Base-by-base conservation (phyloP, 139 green algal species). In the Picochlorum costavermella region DNA sequence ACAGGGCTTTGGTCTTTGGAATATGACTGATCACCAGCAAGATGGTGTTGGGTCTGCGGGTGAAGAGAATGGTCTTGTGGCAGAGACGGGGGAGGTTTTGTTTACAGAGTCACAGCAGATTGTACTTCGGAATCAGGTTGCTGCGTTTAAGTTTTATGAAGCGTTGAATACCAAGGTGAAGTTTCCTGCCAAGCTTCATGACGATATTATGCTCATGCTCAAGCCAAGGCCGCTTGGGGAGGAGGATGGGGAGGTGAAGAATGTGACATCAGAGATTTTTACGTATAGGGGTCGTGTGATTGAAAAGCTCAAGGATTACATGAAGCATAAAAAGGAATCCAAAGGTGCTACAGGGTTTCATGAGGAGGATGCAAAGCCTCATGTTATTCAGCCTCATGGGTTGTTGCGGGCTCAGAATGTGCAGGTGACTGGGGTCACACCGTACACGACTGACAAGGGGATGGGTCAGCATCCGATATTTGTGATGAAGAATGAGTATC, bases 71-170 rank as follows among this genome's bases (percentile, higher is more conserved):
- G 33, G 33, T 40, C 3, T 40, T 40, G 5, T 40, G 33, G 33
- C 6, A 40, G 33, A 40, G 33, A 40, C 33, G 3, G 33, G 33
- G 6, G 11, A 40, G 33, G 33, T 40, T 8, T 40, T 40, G 33
- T 40, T 86, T 69, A 80, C 79, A 2, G 50, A 36, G 1, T 29
- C 49, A 5, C 80, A 86, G 66, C 68, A 81, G 23, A 33, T 43
- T 4, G 40, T 69, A 30, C 74, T 86, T 28, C 63, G 68, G 11
- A 61, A 70, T 33, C 81, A 87, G 63, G 84, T 87, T 51, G 11
- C 80, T 40, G 68, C 59, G 2, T 83, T 84, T 55, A 76, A 80
- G 23, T 36, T 37, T 11, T 36, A 86, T 25, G 78, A 78, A 63
- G 66, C 17, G 12, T 36, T 36, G 64, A 61, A 28, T 26, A 30